Base-by-base conservation (phyloP, 1,284 basidiomycete species). In the Termitomyces sp. region DNA sequence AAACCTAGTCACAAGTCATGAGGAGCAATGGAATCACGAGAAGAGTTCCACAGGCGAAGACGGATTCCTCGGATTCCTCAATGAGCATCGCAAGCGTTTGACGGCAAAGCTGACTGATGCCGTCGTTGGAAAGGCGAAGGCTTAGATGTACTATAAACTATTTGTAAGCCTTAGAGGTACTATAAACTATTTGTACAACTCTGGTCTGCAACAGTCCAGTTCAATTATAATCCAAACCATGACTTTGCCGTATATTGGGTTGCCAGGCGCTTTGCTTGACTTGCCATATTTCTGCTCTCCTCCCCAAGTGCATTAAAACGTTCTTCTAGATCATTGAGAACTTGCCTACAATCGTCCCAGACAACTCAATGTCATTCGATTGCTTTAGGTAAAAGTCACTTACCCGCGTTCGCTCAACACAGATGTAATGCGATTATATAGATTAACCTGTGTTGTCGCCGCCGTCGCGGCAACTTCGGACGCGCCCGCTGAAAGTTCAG, bases 401-500 rank as follows among this genome's bases (percentile, higher is more conserved):
- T 54, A 86, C 84, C 86, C 85, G 70, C 86, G 70, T 65, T 89
- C 84, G 19, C 71, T 70, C 52, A 87, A 62, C 2, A 84, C 84
- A 15, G 79, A 73, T 5, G 77, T 74, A 19, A 89, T 68, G 42
- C 79, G 66, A 46, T 73, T 73, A 60, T 79, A 79, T 6, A 80
- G 59, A 47, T 66, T 77, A 17, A 70, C 68, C 47, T 76, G 74
- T 7, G 70, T 66, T 6, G 69, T 67, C n/a, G 71, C 62, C 2
- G 72, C 73, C 28, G 72, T 62, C 12, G 72, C 67, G 33, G 71
- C 70, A 4, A 74, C 50, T 28, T 61, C 59, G 12, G 64, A 62
- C 13, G 62, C 54, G 28, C 58, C 57, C 24, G 62, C 62, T n/a
- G 60, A 55, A 8, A 60, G 50, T 47, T 59, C 59, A 10, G 60